Percentiles rank a stretch among this genome's conserved stretches.
phyloP scores from a whole-genome alignment of 2,329 filamentous ascomycete genomes.

The Aspergillus japonicus region DNA sequence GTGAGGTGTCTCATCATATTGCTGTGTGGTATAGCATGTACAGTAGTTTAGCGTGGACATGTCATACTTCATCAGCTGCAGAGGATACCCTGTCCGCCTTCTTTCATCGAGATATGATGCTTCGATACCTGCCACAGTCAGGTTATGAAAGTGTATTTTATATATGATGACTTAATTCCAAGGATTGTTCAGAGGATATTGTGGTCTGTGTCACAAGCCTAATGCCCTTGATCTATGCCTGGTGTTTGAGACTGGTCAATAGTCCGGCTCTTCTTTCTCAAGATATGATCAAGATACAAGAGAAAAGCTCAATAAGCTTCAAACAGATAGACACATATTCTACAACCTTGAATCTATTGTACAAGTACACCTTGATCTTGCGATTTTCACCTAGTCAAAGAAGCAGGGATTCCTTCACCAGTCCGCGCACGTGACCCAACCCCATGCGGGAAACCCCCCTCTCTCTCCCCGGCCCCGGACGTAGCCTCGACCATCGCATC shows the following conservation, averaged over 20 bases:
- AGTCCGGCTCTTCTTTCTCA: too few relatives aligned
- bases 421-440: constrained; percentile 14
- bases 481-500: constrained; percentile 5
- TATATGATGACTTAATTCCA: too few relatives aligned
- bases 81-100: background rate
- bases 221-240: too few relatives aligned
- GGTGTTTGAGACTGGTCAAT: too few relatives aligned
- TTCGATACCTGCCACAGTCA: background rate
- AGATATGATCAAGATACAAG: background rate
- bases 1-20: background rate
- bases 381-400: background rate
- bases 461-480: constrained; percentile 6
- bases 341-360: background rate
- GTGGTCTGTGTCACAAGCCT: too few relatives aligned
- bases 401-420: background rate
- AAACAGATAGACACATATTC: background rate
- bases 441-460: background rate
- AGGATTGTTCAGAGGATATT: too few relatives aligned
- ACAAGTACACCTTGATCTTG: background rate
- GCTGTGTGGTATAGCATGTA: constrained; percentile 7
- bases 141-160: too few relatives aligned
- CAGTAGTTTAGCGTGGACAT: background rate
- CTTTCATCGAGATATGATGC: background rate
- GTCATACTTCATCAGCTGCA: background rate
- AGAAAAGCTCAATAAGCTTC: background rate